Conservation (phyloP, 148 eudicot species). For the Beta vulgaris region DNA sequence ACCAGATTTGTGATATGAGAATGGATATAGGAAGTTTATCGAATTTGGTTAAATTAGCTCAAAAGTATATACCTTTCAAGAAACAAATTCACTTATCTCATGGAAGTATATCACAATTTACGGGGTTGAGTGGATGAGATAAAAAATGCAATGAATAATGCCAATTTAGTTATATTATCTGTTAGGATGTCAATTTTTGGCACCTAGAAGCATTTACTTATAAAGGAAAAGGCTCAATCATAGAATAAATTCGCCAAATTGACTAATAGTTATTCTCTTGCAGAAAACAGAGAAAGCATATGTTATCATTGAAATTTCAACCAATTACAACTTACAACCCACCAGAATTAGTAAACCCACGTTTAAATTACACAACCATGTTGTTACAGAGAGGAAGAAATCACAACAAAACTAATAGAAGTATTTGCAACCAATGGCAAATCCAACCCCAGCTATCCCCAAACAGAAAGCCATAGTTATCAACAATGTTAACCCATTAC, state of each 20-base stretch:
- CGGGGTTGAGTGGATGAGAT: too few relatives aligned
- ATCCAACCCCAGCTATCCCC: constrained; percentile 49
- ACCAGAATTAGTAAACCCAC: not conserved
- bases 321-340: not conserved
- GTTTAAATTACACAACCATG: not conserved
- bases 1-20: too few relatives aligned
- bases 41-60: too few relatives aligned
- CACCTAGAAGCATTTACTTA: not conserved
- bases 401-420: constrained; percentile 17
- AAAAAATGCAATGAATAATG: too few relatives aligned
- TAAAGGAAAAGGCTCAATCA: not conserved
- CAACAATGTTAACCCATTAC: constrained; percentile 33
- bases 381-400: not conserved
- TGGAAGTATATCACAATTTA: too few relatives aligned
- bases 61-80: too few relatives aligned
- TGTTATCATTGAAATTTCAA: not conserved
- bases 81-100: too few relatives aligned
- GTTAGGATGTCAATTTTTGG: not conserved
- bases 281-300: not conserved
- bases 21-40: too few relatives aligned
- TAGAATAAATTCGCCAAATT: not conserved
- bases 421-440: constrained; percentile 44
- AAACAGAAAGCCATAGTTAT: constrained; percentile 49
- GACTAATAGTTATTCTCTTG: not conserved
- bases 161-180: too few relatives aligned